phyloP scores from a whole-genome alignment of 352 stramenopile species.

The Phytophthora multivora region DNA sequence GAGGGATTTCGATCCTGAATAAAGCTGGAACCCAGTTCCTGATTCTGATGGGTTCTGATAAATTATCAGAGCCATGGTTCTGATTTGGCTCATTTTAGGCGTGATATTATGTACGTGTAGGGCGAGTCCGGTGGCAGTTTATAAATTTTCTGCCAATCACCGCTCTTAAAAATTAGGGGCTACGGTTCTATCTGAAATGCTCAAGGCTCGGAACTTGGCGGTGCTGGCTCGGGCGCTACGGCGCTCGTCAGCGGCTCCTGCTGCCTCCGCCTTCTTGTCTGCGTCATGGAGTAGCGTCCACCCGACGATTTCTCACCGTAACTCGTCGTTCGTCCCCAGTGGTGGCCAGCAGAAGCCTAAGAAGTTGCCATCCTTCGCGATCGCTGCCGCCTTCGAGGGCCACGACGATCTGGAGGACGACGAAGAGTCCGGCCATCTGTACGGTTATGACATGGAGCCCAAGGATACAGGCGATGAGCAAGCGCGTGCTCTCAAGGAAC shows the following conservation, averaged over 20 bases:
- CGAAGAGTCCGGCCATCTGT: constrained; percentile 17
- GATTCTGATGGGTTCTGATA: no score
- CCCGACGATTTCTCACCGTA: not conserved
- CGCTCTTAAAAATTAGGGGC: constrained; percentile 11
- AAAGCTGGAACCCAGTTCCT: no score
- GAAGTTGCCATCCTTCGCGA: constrained; percentile 51
- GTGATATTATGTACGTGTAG: no score
- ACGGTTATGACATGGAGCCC: constrained; percentile 20
- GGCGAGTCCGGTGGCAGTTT: no score
- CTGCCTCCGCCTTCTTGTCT: not conserved
- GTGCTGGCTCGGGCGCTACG: constrained; percentile 23
- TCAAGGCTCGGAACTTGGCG: constrained; percentile 20
- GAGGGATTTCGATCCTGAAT: no score
- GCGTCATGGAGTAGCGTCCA: not conserved
- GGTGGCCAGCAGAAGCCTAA: constrained; percentile 7
- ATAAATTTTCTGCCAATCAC: constrained; percentile 11
- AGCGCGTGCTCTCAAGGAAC: constrained; percentile 35
- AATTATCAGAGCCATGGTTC: no score
- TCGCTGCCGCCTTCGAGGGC: constrained; percentile 60
- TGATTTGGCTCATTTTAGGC: no score
- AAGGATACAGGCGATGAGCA: constrained; percentile 26
- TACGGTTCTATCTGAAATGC: constrained; percentile 12
- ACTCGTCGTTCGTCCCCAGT: constrained; percentile 23
- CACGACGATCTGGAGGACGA: constrained; percentile 51
- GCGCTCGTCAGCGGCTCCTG: not conserved